Percentiles rank a stretch among this genome's conserved stretches.
Evolutionary conservation across 345 rosid species (phyloP).

Genomic region (Atalantia buxifolia): DNA sequence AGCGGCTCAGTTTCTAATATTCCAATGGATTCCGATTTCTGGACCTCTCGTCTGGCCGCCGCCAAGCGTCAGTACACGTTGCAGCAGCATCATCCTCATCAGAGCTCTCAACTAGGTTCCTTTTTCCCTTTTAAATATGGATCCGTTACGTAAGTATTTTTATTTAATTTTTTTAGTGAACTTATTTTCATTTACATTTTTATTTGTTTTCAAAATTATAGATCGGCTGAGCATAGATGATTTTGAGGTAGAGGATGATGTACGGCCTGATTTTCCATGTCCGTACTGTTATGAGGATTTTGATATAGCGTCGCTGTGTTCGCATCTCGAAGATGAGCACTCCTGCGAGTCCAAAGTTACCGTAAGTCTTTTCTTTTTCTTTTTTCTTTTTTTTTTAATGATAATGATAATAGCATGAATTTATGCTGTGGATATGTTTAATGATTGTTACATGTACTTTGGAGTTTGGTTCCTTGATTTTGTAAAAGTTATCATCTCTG

Average conservation of each 20-base stretch:
- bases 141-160: not conserved
- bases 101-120: conserved; percentile 41
- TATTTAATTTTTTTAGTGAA: not conserved
- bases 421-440: not conserved
- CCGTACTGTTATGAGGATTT: conserved; percentile 64
- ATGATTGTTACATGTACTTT: not conserved
- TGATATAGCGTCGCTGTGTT: conserved; percentile 51
- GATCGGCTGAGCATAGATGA: conserved; percentile 59
- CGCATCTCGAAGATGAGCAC: conserved; percentile 65
- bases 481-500: not conserved
- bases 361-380: conserved; percentile 24
- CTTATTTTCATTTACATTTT: not conserved
- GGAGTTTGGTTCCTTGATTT: conserved; percentile 2
- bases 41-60: conserved; percentile 59
- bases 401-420: not conserved
- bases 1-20: conserved; percentile 9
- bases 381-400: not conserved
- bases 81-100: conserved; percentile 32
- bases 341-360: conserved; percentile 48
- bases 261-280: conserved; percentile 52
- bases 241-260: conserved; percentile 56
- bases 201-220: not conserved
- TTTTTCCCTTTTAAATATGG: not conserved
- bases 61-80: conserved; percentile 51
- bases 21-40: conserved; percentile 57